Base-by-base conservation (phyloP, 768 basidiomycete genomes). In the Cystofilobasidium macerans region DNA sequence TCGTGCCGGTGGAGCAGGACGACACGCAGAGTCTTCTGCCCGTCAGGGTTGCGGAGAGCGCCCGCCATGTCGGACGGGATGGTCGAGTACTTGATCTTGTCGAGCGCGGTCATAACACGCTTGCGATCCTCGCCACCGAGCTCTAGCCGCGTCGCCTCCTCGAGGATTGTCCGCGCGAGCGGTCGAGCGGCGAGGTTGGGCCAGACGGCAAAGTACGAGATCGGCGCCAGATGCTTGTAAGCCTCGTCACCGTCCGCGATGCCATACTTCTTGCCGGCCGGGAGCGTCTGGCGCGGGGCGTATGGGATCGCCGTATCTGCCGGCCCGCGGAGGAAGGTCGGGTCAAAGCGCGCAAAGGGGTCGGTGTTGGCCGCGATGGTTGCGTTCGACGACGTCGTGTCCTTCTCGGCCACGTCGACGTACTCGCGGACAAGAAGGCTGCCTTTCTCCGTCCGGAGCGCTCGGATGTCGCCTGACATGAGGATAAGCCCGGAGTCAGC, bases 201-300 rank as follows among this genome's bases (percentile, higher is more conserved):
- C 51, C 51, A 54, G 26, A 54, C 51, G 51, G 51, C 51, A 54
- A 54, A 54, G 51, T 54, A 54, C 51, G 51, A 54, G 28, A 54
- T 32, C 12, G 51, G 28, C 26, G 51, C 28, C 51, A 54, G 51
- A 30, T 54, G 51, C 28, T 26, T 30, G 28, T 54, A 54, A 2
- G 51, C 28, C 8, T 5, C 51, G 51, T 54, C 18, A 30, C 14
- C 5, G 28, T 11, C 51, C n/a, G n/a, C n/a, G 5, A 30, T 54
- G 30, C 51, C 51, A 18, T 54, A 54, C 28, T 11, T 11, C 51
- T 32, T 54, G 51, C 12, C 51, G 18, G 13, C 28, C 18, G 28
- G 51, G 5, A 32, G 3, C 9, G 51, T 12, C 28, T 54, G 2
- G 51, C 28, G 51, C 16, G 51, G 2, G 14, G 51, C 51, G 30